Evolutionary conservation across 2,329 filamentous ascomycete species (phyloP), one percentile per base, ranked within the genome.

Genomic region (Aspergillus sp.): DNA sequence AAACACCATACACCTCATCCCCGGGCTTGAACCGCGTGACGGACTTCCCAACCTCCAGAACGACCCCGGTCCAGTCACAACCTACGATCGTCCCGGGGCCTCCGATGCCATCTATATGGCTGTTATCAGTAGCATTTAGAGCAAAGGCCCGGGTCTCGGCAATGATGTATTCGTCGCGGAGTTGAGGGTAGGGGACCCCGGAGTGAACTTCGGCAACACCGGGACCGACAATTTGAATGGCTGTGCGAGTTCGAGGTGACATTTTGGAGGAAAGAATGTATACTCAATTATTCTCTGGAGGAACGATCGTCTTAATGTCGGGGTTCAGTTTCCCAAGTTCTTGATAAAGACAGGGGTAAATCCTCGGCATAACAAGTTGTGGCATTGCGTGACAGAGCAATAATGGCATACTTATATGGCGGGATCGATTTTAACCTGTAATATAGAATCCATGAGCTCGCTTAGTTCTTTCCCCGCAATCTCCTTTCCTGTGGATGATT

Each of bases 161-260:
- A 39, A 57, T 32, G 29, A 57, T 57, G 11, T 57, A 45, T 32
- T 53, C 55, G 29, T 53, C 55, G 4, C 32, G 32, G 14, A 57
- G 55, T 14, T 5, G 39, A 24, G 14, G 50, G 22, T 6, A 53
- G 16, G 39, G 29, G 22, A 42, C 36, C 0, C 7, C 7, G 39
- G 18, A 20, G 45, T 24, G 49, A 5, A 57, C 4, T 29, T 47
- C 26, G 16, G 36, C 49, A 16, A 14, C 6, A 14, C 49, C 49
- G 22, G 49, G 32, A 18, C 49, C 39, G 36, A 26, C 36, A 31
- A 57, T 52, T 51, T 51, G 24, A 36, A 57, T 52, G 22, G 55
- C 55, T 4, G 49, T 52, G 45, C 51, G 55, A 12, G 55, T 39
- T 6, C 45, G 55, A 7, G 55, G 31, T 7, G 49, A 16, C 49